Conservation (phyloP, 140 eudicot genomes). For the Anethum foeniculum region DNA sequence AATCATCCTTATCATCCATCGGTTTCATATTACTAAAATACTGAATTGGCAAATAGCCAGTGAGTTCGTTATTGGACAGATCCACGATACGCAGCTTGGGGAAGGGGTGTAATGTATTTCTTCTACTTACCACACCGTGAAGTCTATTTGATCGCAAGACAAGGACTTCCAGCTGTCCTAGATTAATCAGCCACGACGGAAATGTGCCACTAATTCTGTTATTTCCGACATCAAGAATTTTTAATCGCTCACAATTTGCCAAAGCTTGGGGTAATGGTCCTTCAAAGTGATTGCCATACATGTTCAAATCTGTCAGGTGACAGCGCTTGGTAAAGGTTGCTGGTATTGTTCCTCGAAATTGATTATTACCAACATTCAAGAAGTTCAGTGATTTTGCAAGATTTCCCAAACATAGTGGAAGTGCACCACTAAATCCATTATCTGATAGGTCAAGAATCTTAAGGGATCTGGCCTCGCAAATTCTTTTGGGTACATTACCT, state of each 20-base stretch:
- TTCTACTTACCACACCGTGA: conserved; percentile 13
- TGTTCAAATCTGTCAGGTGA: not conserved
- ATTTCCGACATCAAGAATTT: conserved; percentile 31
- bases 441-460: not conserved
- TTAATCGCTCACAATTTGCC: conserved; percentile 17
- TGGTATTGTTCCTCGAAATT: not conserved
- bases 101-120: conserved; percentile 16
- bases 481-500: not conserved
- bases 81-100: conserved; percentile 31
- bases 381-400: not conserved
- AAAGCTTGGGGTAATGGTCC: conserved; percentile 22
- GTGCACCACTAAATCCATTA: not conserved
- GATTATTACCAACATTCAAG: not conserved
- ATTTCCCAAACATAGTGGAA: not conserved
- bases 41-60: conserved; percentile 25
- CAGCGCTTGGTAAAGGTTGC: not conserved
- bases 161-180: conserved; percentile 29
- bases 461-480: not conserved
- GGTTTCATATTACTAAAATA: conserved; percentile 25
- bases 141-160: conserved; percentile 31
- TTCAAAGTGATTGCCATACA: conserved; percentile 18
- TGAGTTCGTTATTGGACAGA: conserved; percentile 27
- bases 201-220: conserved; percentile 28
- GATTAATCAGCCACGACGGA: conserved; percentile 23
- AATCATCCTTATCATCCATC: no score